A percentile compares a stretch with the other conserved stretches of the same genome.
phyloP scores from a whole-genome alignment of 78 protist species.

The slime mould (Dictyostelium discoideum) region dicty_2.7 NC_007091.3:2046001-2046500 shows the following conservation, averaged over 20 bases:
- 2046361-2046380: not conserved
- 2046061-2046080: not conserved
- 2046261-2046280: not conserved
- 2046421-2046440: not conserved
- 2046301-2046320: conserved; percentile 7
- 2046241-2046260: not conserved
- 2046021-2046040: conserved; percentile 56
- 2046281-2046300: conserved; percentile 18
- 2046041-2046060: not conserved
- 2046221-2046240: not conserved
- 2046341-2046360: conserved; percentile 58
- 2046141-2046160: conserved; percentile 13
- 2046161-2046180: conserved; percentile 30
- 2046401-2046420: not conserved
- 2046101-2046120: conserved; percentile 12
- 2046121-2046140: conserved; percentile 50
- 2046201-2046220: too few species aligned
- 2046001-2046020: conserved; percentile 71
- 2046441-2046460: not conserved
- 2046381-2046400: not conserved
- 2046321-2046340: conserved; percentile 5
- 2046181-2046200: not conserved
- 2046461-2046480: conserved; percentile 38
- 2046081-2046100: not conserved
- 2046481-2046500: conserved; percentile 39